phyloP scores from a whole-genome alignment of 78 protist genomes.

The Speleostelium caveatum region DNA sequence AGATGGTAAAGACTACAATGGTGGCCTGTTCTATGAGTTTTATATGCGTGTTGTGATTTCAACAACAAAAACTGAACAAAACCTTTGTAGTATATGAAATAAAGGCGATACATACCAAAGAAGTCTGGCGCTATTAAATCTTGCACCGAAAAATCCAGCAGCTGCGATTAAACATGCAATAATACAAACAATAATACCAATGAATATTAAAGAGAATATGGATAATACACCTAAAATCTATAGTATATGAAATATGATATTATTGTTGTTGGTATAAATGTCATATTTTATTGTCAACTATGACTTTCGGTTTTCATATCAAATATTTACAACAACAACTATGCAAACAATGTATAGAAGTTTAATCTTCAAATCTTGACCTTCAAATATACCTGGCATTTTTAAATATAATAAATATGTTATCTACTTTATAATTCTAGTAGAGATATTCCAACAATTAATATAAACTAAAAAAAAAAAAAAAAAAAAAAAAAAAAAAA shows the following conservation, averaged over 20 bases:
- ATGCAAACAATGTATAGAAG: not conserved
- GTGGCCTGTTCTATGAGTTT: no score
- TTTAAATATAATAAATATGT: no score
- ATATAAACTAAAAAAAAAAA: no score
- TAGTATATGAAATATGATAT: not conserved
- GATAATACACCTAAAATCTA: slow-evolving; percentile 39
- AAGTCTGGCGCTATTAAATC: slow-evolving; percentile 11
- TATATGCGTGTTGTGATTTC: not conserved
- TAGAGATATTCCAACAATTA: no score
- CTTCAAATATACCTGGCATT: not conserved
- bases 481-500: slow-evolving; percentile 3
- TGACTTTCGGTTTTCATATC: not conserved
- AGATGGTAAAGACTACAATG: no score
- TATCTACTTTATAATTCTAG: no score
- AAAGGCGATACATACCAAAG: no score
- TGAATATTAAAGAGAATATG: slow-evolving; percentile 11
- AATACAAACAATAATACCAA: slow-evolving; percentile 48
- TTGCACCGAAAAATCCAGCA: slow-evolving; percentile 57
- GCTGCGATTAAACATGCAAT: slow-evolving; percentile 14
- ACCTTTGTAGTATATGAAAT: no score
- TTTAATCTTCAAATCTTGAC: not conserved
- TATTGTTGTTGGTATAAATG: not conserved
- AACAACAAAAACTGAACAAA: not conserved
- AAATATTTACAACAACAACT: not conserved
- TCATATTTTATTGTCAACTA: not conserved